These are phyloP conservation scores for Goffeauzyma gilvescens DNA, from an alignment of 768 basidiomycete genomes.

Conservation along the genomic window DNA sequence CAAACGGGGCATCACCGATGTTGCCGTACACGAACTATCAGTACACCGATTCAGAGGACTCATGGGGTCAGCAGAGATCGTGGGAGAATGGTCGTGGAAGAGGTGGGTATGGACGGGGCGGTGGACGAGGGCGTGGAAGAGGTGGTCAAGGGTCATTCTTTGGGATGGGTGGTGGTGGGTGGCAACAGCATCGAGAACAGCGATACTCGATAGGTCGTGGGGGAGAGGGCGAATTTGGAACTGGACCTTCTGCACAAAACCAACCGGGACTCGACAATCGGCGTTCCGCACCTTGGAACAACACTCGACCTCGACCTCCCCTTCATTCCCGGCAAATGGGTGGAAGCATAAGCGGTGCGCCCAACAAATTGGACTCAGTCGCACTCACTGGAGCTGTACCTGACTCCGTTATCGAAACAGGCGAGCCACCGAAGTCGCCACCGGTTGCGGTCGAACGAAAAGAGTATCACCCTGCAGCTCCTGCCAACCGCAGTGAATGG, in stretches of 20 bases:
- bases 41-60: not conserved
- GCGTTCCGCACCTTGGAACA: not conserved
- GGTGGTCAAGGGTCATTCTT: not conserved
- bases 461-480: constrained; percentile 29
- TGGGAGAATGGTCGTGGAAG: too few species aligned
- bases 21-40: not conserved
- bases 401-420: too few species aligned
- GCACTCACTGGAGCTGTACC: too few species aligned
- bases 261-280: not conserved
- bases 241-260: not conserved
- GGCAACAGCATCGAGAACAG: not conserved
- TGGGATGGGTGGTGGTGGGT: too few species aligned
- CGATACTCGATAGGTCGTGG: not conserved
- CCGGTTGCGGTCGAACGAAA: constrained; percentile 15
- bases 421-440: not conserved
- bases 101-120: not conserved
- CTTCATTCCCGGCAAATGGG: not conserved
- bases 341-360: not conserved
- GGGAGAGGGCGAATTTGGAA: not conserved
- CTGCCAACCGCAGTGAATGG: constrained; percentile 61
- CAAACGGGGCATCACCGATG: not conserved
- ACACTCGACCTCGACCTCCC: not conserved
- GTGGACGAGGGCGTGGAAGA: not conserved
- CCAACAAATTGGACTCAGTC: not conserved
- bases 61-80: not conserved